These are phyloP conservation scores for Arctium minus DNA, from an alignment of 129 eudicot genomes.

Conservation along the genomic window DNA sequence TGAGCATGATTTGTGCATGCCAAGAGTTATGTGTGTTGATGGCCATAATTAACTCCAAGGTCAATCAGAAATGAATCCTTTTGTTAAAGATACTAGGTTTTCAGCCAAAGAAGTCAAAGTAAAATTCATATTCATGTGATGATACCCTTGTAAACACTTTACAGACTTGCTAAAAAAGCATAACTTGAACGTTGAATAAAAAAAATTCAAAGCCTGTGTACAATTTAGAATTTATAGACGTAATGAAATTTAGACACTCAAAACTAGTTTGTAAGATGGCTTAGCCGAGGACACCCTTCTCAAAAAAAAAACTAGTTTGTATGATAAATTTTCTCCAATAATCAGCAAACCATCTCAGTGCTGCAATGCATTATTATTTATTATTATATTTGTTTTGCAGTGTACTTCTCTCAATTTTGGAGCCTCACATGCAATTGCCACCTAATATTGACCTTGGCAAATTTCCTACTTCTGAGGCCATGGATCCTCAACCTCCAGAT, in stretches of 20 bases:
- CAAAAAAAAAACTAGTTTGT: not conserved
- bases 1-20: not conserved
- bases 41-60: not conserved
- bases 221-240: not conserved
- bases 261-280: not conserved
- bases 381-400: constrained; percentile 45
- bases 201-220: not conserved
- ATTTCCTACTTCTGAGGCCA: constrained; percentile 32
- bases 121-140: not conserved
- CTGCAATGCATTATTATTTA: not conserved
- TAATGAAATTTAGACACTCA: not conserved
- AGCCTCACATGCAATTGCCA: constrained; percentile 87
- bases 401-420: constrained; percentile 88
- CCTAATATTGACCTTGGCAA: constrained; percentile 61
- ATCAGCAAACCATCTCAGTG: not conserved
- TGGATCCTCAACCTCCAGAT: constrained; percentile 36
- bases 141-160: not conserved
- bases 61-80: not conserved
- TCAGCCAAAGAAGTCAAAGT: not conserved
- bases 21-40: not conserved
- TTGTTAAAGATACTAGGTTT: not conserved
- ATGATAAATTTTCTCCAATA: not conserved
- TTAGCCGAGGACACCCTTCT: too few species aligned
- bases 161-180: not conserved
- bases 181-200: not conserved